These are phyloP conservation scores for Nepenthes alata DNA, from an alignment of 179 eudicot species.

Conservation along the genomic window DNA sequence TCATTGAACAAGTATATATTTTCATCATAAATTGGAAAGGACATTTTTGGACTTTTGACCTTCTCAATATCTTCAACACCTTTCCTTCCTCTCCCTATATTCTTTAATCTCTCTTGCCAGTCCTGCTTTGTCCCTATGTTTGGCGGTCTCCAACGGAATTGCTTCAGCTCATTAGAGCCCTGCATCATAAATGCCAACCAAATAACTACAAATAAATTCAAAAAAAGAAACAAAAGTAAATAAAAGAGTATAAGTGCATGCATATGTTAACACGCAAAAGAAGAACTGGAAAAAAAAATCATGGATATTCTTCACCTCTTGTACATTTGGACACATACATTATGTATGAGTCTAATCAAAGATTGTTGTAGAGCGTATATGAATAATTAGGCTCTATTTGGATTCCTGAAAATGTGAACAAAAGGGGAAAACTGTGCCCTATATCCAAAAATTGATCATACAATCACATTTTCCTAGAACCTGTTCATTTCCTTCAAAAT, in stretches of 20 bases:
- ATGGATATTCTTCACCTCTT: not conserved
- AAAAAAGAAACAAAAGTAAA: not conserved
- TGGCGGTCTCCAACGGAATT: conserved; percentile 38
- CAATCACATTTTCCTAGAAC: too few relatives aligned
- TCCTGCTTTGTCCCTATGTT: conserved; percentile 68
- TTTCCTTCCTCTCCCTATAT: conserved; percentile 50
- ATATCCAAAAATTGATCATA: too few relatives aligned
- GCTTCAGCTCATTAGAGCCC: conserved; percentile 36
- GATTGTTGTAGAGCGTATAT: too few relatives aligned
- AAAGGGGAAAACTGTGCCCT: too few relatives aligned
- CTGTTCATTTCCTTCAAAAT: too few relatives aligned
- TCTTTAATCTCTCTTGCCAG: conserved; percentile 75
- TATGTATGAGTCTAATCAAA: too few relatives aligned
- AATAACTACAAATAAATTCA: not conserved
- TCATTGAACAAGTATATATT: conserved; percentile 39
- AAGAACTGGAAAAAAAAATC: not conserved
- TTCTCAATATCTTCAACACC: conserved; percentile 50
- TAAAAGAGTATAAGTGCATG: not conserved
- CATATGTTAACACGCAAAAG: not conserved
- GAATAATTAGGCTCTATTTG: too few relatives aligned
- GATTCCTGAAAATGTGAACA: too few relatives aligned
- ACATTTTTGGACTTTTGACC: conserved; percentile 49
- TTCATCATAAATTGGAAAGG: conserved; percentile 52
- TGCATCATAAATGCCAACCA: conserved; percentile 12
- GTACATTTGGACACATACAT: not conserved